Base-by-base conservation (phyloP, 352 stramenopile species). In the Halophytophthora batemanensis region DNA sequence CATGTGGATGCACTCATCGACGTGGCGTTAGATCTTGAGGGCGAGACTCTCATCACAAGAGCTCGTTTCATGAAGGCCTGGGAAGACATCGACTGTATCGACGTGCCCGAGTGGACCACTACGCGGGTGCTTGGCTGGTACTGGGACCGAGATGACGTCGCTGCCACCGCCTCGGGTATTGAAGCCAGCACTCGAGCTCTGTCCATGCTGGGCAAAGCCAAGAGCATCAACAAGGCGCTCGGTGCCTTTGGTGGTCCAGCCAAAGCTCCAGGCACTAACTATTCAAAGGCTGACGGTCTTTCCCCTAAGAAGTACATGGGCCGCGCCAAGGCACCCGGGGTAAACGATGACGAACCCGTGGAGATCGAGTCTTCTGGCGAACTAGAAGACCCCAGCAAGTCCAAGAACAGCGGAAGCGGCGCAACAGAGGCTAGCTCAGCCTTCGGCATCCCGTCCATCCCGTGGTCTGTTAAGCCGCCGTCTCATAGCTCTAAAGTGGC, bases 1-100 rank as follows among this genome's bases (percentile, higher is more conserved):
- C 60, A 82, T 22, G 61, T 87, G 6, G 77, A 86, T 35, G 61
- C 70, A 21, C 59, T 89, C 8, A 71, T 89, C 23, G 73, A 78
- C 22, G 61, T 86, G 17, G 69, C 61, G 3, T 19, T 79, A 29
- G 63, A 84, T 8, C 51, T 88, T 3, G 66, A 86, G n/a, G 56
- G 45, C 6, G 46, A 58, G 6, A 57, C 74, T 8, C 53, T 61
- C 1, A 48, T 89, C 46, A 77, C 63, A 1, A 66, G 66, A 17
- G 42, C 37, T 0, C 18, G 37, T 3, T 86, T 87, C 58, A 55
- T 59, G 6, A 69, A 78, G 10, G 57, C 64, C 11, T 87, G 73
- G 71, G 62, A 71, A 19, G 55, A 63, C 17, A 53, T 66, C 4
- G 64, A 73, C 8, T 47, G 66, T 3, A 49, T 71, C 45, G 73